Evolutionary conservation across 495 filamentous ascomycete genomes (phyloP), one percentile per base, ranked within the genome.

Genomic region (Penicillium subrubescens): DNA sequence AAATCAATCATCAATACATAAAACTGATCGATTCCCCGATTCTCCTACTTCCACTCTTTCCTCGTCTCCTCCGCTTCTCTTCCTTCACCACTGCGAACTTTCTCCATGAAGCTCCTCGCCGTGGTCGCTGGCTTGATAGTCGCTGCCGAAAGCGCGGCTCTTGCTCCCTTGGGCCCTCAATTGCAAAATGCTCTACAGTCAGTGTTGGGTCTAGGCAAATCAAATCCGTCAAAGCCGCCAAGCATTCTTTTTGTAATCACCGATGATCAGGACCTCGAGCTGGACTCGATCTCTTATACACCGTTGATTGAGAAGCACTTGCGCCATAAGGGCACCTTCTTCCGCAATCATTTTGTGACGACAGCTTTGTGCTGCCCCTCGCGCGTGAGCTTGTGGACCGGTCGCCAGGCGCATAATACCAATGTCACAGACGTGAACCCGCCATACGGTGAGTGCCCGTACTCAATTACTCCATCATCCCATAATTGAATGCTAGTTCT

Each of bases 371-470:
- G 88, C 70, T 90, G 88, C 46, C 88, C 88, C 0, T 84, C 87
- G 3, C 76, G 88, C 14, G 87, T 89, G 0, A 86, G 81, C 21
- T 67, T 90, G 5, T 86, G 79, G 86, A 90, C 88, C 0, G 89
- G 89, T 17, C 84, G 85, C 65, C 80, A 84, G 39, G 87, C 88
- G 1, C 89, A 92, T 71, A 92, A 92, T 68, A 91, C 89, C 19
- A 92, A 92, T 63, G 88, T 92, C 8, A 92, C 89, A 1, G 87
- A 90, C 60, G 86, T 92, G 8, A 76, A 68, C 27, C 87, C 88
- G 0, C 89, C 87, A 12, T 82, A 86, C 62, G 87, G 87, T 86
- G 73, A 57, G 67, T 48, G 65, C 34, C 33, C 25, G n/a, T 31
- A 11, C 52, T 0, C 1, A 55, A n/a, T 12, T 41, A 19, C 12